Conservation (phyloP, 2,329 filamentous ascomycete species). For the Diaporthe sp. region DNA sequence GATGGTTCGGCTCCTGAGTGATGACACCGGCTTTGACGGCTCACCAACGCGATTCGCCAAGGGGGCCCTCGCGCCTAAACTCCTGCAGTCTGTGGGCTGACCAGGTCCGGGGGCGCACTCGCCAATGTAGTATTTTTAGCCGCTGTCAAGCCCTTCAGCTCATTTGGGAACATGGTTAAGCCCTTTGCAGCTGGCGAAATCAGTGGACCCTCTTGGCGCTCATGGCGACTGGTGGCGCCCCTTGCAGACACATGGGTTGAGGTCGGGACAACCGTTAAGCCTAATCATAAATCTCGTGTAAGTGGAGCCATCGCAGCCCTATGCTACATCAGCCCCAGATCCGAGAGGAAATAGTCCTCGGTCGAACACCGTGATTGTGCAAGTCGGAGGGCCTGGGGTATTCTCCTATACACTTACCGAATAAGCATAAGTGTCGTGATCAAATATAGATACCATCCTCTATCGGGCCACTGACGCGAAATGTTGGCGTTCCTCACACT, state of each 20-base stretch:
- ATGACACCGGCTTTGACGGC: slow-evolving; percentile 13
- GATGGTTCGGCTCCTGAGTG: slow-evolving; percentile 12
- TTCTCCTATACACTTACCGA: slow-evolving; percentile 14
- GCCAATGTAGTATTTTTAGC: slow-evolving; percentile 22
- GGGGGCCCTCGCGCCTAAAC: slow-evolving; percentile 7
- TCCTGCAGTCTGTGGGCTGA: slow-evolving; percentile 12
- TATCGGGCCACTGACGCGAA: slow-evolving; percentile 15
- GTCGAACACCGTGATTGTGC: slow-evolving; percentile 18
- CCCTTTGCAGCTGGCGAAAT: slow-evolving; percentile 28
- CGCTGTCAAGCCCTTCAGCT: slow-evolving; percentile 23
- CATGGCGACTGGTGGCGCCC: slow-evolving; percentile 14
- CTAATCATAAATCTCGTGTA: slow-evolving; percentile 32
- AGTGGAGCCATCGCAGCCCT: slow-evolving; percentile 28
- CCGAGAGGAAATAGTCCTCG: slow-evolving; percentile 21
- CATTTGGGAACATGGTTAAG: slow-evolving; percentile 14
- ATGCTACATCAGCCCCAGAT: slow-evolving; percentile 31
- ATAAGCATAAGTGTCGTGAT: slow-evolving; percentile 33
- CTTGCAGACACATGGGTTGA: slow-evolving; percentile 11
- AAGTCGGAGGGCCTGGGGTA: neutral
- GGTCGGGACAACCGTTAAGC: slow-evolving; percentile 11
- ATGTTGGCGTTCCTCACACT: slow-evolving; percentile 16
- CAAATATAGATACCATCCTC: slow-evolving; percentile 26
- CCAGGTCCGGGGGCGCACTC: slow-evolving; percentile 1
- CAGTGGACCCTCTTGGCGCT: slow-evolving; percentile 9
- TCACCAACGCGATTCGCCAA: slow-evolving; percentile 13